Base-by-base conservation (phyloP, 768 basidiomycete genomes). In the Neoboletus brunneissimus region DNA sequence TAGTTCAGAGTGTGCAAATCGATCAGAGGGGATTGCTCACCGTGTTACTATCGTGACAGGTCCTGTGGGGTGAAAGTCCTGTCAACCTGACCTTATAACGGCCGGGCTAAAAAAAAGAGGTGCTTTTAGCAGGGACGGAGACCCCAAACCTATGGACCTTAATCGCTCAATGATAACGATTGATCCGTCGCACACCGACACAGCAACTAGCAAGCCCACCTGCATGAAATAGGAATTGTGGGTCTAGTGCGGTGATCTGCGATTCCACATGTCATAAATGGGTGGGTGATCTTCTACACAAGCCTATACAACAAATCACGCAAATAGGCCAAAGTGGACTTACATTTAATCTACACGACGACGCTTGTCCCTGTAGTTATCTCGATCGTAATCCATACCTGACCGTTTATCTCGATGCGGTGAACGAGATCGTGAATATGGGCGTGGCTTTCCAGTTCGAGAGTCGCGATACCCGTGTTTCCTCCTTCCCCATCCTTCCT, bases 341-440 rank as follows among this genome's bases (percentile, higher is more conserved):
- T 64, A 62, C 61, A 56, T 54, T 73, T 74, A 84, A 60, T 84
- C 83, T 60, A 85, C 61, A 55, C 84, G 79, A 63, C 84, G 75
- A 58, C 83, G 80, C 62, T 86, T 86, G 40, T 79, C 82, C 44
- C 74, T 70, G 56, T 75, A 67, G 40, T 68, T 69, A 57, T 72
- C 73, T 54, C 65, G 64, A 50, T 68, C 68, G 34, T 69, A 68
- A 64, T 75, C 76, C 53, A 41, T 51, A 44, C 45, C 48, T 51
- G 58, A 37, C 29, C 60, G 65, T 34, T 47, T 62, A 35, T 69
- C 67, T 48, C 72, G 66, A 57, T 55, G 60, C 42, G 72, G 69
- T 40, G 74, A 72, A 29, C 67, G 67, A 48, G 75, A 75, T 47
- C 75, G 67, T 38, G 74, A 71, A 44, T 54, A 63, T 42, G 65